A percentile compares a stretch with the other conserved stretches of the same genome.
phyloP scores from a whole-genome alignment of 2,329 filamentous ascomycete species.

The Cladophialophora psammophila region DNA sequence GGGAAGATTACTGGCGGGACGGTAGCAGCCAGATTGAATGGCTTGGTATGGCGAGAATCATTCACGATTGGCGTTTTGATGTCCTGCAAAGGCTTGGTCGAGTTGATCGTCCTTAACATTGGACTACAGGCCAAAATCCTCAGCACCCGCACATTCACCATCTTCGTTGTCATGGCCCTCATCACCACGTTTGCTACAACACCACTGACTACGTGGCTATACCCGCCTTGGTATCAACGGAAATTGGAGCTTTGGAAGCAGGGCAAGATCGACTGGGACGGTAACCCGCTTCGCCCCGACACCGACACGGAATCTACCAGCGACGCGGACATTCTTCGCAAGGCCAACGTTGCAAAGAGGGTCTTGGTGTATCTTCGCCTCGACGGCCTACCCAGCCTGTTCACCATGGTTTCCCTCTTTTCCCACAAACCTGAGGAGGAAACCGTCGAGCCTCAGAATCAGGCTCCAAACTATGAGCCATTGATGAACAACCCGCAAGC shows the following conservation, averaged over 20 bases:
- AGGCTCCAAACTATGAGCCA: conserved; percentile 26
- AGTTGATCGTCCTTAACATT: conserved; percentile 88
- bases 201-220: conserved; percentile 74
- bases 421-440: conserved; percentile 32
- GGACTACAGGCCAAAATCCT: conserved; percentile 84
- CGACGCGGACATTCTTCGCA: conserved; percentile 32
- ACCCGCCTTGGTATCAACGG: conserved; percentile 78
- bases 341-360: conserved; percentile 56
- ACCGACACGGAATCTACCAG: conserved; percentile 47
- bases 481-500: conserved; percentile 30
- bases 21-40: conserved; percentile 75
- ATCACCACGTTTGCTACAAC: conserved; percentile 86
- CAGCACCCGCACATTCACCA: conserved; percentile 82
- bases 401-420: conserved; percentile 82
- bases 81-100: conserved; percentile 96
- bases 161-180: conserved; percentile 93
- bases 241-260: conserved; percentile 77
- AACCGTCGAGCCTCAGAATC: not conserved
- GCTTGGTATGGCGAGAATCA: conserved; percentile 88
- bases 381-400: conserved; percentile 81
- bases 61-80: conserved; percentile 87
- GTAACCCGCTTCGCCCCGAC: conserved; percentile 58
- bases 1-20: conserved; percentile 87
- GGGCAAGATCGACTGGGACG: conserved; percentile 91
- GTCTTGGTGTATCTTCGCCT: conserved; percentile 83